These are phyloP conservation scores for Candida odintsovae DNA, from an alignment of 805 yeast genomes.

Conservation along the genomic window DNA sequence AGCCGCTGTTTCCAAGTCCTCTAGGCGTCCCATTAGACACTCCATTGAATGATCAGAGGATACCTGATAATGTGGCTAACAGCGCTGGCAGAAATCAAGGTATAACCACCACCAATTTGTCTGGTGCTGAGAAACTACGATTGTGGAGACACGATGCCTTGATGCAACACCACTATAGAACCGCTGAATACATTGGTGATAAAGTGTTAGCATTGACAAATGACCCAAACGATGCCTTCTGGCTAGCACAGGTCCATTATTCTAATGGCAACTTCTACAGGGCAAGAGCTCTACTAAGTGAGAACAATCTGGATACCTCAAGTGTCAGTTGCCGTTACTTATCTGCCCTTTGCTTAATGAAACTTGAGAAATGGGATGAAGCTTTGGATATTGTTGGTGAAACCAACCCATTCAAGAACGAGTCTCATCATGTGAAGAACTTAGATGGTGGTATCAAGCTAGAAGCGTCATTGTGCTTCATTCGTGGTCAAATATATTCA, in stretches of 20 bases:
- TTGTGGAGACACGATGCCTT: constrained; percentile 92
- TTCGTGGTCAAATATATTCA: constrained; percentile 79
- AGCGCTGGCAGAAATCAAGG: neutral
- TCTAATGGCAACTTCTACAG: constrained; percentile 70
- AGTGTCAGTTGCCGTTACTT: constrained; percentile 77
- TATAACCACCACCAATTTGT: constrained; percentile 15
- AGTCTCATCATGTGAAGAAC: constrained; percentile 32
- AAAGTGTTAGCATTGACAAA: constrained; percentile 77
- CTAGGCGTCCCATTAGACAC: constrained; percentile 27
- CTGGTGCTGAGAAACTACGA: constrained; percentile 81
- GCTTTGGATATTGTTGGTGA: constrained; percentile 86
- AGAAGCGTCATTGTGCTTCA: constrained; percentile 80
- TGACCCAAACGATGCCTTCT: constrained; percentile 91
- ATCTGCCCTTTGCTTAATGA: constrained; percentile 67
- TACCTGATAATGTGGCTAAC: neutral
- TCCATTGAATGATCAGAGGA: constrained; percentile 2
- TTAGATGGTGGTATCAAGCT: constrained; percentile 81
- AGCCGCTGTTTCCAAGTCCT: constrained; percentile 28
- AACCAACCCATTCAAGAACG: constrained; percentile 58
- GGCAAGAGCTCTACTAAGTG: constrained; percentile 65
- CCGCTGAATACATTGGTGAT: constrained; percentile 91
- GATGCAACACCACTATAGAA: constrained; percentile 83
- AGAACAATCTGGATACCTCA: constrained; percentile 44
- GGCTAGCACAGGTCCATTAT: constrained; percentile 90
- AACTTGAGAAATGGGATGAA: constrained; percentile 77